phyloP scores from a whole-genome alignment of 805 yeast genomes.

The Yueomyces sinensis region DNA sequence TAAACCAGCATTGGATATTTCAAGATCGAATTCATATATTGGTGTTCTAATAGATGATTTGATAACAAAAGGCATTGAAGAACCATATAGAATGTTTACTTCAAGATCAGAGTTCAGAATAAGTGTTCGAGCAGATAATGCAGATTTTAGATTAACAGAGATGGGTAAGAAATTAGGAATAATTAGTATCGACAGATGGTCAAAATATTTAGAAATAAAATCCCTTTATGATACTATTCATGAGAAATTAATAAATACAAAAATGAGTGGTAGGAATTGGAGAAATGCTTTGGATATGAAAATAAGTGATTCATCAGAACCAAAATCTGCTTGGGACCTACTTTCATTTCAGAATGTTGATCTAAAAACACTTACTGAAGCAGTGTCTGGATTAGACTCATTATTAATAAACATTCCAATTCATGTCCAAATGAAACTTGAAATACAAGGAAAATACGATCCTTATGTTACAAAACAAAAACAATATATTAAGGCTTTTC shows the following conservation, averaged over 20 bases:
- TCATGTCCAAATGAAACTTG: slow-evolving; percentile 45
- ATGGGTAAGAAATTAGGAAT: slow-evolving; percentile 56
- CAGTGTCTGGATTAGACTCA: slow-evolving; percentile 25
- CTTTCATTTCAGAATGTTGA: slow-evolving; percentile 39
- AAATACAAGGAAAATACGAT: slow-evolving; percentile 71
- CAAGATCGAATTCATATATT: slow-evolving; percentile 74
- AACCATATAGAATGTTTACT: slow-evolving; percentile 97
- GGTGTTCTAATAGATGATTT: slow-evolving; percentile 92
- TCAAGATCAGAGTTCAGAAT: slow-evolving; percentile 90
- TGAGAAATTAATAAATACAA: slow-evolving; percentile 31
- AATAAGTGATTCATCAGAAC: slow-evolving; percentile 40
- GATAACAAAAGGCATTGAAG: slow-evolving; percentile 89
- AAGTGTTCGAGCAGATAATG: slow-evolving; percentile 86
- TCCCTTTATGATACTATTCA: slow-evolving; percentile 31
- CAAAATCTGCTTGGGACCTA: slow-evolving; percentile 58
- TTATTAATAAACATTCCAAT: slow-evolving; percentile 17
- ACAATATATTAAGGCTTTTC: slow-evolving; percentile 60
- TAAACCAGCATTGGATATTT: slow-evolving; percentile 35
- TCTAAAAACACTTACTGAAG: slow-evolving; percentile 14
- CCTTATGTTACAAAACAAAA: slow-evolving; percentile 68
- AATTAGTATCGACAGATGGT: slow-evolving; percentile 47
- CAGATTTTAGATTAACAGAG: slow-evolving; percentile 72
- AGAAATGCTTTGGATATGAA: slow-evolving; percentile 30
- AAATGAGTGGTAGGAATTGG: slow-evolving; percentile 54
- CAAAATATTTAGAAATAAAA: slow-evolving; percentile 31